Evolutionary conservation across 2,329 filamentous ascomycete species (phyloP).

Genomic region (Aspergillus felis): DNA sequence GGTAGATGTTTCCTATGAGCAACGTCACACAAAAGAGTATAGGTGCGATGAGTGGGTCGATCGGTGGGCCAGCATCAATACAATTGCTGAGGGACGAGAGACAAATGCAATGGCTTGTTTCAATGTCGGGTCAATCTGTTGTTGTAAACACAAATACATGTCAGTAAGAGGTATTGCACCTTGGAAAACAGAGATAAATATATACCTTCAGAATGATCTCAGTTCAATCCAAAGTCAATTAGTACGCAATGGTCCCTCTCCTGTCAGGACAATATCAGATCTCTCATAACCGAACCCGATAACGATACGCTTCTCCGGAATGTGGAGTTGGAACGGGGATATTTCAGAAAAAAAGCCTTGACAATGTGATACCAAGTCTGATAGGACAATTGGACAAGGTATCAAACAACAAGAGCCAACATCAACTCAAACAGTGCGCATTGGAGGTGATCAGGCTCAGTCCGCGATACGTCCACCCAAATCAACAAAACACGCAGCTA

Average conservation of each 20-base stretch:
- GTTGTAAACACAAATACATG: not conserved
- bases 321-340: not conserved
- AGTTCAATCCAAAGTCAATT: not conserved
- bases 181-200: not conserved
- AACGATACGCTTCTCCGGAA: not conserved
- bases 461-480: not conserved
- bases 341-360: not conserved
- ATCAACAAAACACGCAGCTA: not conserved
- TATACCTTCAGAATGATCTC: not conserved
- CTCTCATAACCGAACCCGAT: not conserved
- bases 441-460: not conserved
- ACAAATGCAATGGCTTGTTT: not conserved
- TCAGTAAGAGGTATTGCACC: too few relatives aligned
- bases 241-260: not conserved
- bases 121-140: not conserved
- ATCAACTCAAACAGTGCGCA: not conserved
- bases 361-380: not conserved
- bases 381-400: not conserved
- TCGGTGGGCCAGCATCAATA: constrained; percentile 9
- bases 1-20: not conserved
- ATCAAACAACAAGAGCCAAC: not conserved
- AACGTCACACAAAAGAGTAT: constrained; percentile 1
- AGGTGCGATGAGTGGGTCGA: constrained; percentile 1
- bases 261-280: not conserved
- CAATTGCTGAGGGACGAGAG: not conserved